Base-by-base conservation (phyloP, 768 basidiomycete genomes). In the Pulveroboletus sp. region DNA sequence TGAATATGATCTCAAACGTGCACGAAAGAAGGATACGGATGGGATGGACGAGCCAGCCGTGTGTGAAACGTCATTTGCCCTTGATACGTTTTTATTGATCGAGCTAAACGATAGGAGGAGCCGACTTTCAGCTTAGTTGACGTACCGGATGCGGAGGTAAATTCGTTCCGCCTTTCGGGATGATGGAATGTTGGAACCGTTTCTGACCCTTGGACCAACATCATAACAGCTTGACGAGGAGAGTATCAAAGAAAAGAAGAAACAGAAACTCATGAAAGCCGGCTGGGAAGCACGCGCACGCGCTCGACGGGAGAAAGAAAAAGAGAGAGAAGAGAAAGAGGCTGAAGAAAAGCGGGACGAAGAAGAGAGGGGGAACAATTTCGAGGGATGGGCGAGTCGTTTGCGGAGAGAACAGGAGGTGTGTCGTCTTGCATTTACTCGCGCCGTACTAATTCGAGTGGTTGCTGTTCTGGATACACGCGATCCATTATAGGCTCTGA, bases 91-190 rank as follows among this genome's bases (percentile, higher is more conserved):
- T 15, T 40, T 26, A 14, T 24, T 49, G 39, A 53, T 47, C 41
- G 17, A n/a, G n/a, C 24, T 39, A 8, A 44, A 46, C 41, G 33
- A 43, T 61, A 86, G 77, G 88, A 91, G 62, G 94, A 93, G 50
- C 76, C 91, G 1, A 81, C 83, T 0, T 99, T 93, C 73, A 93
- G 91, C 17, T 76, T 99, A 2, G 74, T 95, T n/a, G 92, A 96
- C 59, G 76, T 87, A 2, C 93, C 93, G 0, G 96, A 99, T 67
- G 84, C 80, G 6, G 88, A 95, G 51, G 86, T 93, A 55, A 54
- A 75, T 43, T 33, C 18, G 7, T 28, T 47, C 27, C 6, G 10
- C 2, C 11, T 35, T 27, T n/a, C 14, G 13, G 2, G 38, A 17
- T 26, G 32, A 17, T 35, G 14, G 21, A 21, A 2, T 21, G 21